These are phyloP conservation scores for Ceratopteris richardii DNA, from an alignment of 75 land plant species.

Conservation along the genomic window DNA sequence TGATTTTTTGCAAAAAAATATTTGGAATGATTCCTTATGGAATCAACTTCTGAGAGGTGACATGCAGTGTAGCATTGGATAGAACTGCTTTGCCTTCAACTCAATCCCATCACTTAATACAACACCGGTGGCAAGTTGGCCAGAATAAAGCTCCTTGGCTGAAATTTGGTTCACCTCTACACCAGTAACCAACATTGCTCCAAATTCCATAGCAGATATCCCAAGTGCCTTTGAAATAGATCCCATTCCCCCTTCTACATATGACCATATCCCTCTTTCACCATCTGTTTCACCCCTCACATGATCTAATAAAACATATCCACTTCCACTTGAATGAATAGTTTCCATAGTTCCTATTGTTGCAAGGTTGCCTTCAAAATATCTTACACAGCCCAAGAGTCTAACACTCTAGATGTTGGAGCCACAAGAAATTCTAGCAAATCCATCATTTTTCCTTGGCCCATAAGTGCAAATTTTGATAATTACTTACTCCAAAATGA, in stretches of 20 bases:
- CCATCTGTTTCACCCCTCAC: constrained; percentile 99
- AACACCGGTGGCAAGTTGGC: constrained; percentile 53
- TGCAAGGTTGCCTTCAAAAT: constrained; percentile 93
- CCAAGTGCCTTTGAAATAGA: constrained; percentile 70
- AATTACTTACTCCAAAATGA: too few species aligned
- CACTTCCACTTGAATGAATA: constrained; percentile 89
- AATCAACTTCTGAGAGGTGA: constrained; percentile 80
- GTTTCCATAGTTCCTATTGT: constrained; percentile 86
- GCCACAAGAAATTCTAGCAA: constrained; percentile 78
- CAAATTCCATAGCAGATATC: constrained; percentile 76
- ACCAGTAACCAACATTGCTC: constrained; percentile 63
- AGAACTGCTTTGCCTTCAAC: constrained; percentile 61
- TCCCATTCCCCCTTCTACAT: constrained; percentile 99
- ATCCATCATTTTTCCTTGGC: too few species aligned
- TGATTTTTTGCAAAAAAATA: constrained; percentile 56
- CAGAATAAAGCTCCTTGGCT: constrained; percentile 4
- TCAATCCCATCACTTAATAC: constrained; percentile 66
- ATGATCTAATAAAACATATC: constrained; percentile 97
- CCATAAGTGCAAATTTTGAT: too few species aligned
- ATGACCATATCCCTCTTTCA: constrained; percentile 91
- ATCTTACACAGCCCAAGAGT: constrained; percentile 95
- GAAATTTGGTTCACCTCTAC: constrained; percentile 56
- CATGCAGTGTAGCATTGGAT: constrained; percentile 91
- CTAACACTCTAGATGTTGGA: constrained; percentile 86
- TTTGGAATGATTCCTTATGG: constrained; percentile 63